A percentile compares a stretch with the other conserved stretches of the same genome.
These are phyloP conservation scores for Globisporangium uncinulatum DNA, from an alignment of 352 stramenopile species.

Conservation along the genomic window DNA sequence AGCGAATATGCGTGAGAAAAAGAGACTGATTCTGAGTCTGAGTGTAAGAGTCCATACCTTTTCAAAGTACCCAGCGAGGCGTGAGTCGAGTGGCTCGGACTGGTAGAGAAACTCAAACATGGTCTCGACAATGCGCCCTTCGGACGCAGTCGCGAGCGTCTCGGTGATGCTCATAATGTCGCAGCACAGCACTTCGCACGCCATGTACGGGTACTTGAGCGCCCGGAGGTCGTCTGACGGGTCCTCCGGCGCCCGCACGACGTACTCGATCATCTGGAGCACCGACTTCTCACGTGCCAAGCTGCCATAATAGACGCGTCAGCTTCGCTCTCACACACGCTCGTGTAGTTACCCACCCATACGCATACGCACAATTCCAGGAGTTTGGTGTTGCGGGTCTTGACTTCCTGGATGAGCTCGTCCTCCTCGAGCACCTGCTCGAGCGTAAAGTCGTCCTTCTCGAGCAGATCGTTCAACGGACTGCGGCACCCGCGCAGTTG, in stretches of 20 bases:
- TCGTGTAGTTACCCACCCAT: too few species aligned
- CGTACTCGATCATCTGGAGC: conserved; percentile 74
- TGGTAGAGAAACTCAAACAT: conserved; percentile 92
- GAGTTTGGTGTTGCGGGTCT: conserved; percentile 93
- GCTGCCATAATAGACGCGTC: conserved; percentile 16
- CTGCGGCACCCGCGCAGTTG: conserved; percentile 19
- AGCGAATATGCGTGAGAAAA: not conserved
- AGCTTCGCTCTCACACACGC: too few species aligned
- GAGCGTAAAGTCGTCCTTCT: conserved; percentile 91
- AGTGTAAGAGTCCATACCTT: conserved; percentile 41
- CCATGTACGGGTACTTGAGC: conserved; percentile 96
- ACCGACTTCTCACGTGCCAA: conserved; percentile 64
- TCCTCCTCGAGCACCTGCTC: conserved; percentile 94
- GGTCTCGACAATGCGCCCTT: conserved; percentile 80
- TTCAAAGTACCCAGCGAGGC: conserved; percentile 96
- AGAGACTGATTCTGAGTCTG: not conserved
- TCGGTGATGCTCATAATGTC: conserved; percentile 94
- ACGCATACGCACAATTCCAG: conserved; percentile 86
- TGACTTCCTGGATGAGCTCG: conserved; percentile 97
- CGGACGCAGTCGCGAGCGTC: conserved; percentile 62
- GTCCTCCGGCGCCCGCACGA: conserved; percentile 50
- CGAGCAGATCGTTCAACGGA: conserved; percentile 93
- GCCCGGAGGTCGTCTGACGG: conserved; percentile 49
- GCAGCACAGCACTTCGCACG: conserved; percentile 96
- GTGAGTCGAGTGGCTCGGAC: conserved; percentile 82